Conservation (phyloP, 2,329 filamentous ascomycete species). For the Apiospora marii region DNA sequence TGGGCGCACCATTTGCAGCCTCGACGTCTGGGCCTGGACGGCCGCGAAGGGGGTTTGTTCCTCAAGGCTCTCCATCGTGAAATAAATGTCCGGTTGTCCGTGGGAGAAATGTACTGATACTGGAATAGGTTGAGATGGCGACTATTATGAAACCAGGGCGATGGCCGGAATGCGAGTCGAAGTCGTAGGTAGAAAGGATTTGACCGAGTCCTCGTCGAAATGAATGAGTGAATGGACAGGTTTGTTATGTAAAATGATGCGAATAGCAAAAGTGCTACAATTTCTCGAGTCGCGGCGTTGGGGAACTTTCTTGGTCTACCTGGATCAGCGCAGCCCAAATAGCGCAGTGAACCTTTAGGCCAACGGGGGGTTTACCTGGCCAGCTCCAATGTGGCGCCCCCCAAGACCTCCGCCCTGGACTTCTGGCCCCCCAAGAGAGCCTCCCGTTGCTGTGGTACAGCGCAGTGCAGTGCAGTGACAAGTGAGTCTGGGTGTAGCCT, state of each 20-base stretch:
- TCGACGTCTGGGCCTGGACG: constrained; percentile 84
- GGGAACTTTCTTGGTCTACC: constrained; percentile 11
- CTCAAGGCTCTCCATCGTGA: constrained; percentile 82
- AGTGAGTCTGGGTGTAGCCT: neutral
- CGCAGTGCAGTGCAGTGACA: neutral
- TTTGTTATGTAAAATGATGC: neutral
- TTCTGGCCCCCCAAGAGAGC: neutral
- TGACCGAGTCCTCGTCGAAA: neutral
- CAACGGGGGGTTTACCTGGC: constrained; percentile 9
- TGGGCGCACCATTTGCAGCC: constrained; percentile 68
- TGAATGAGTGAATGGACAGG: constrained; percentile 10
- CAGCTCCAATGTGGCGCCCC: neutral
- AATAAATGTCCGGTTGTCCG: constrained; percentile 11
- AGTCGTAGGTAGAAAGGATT: neutral
- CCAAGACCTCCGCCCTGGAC: neutral
- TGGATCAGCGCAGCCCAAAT: constrained; percentile 9
- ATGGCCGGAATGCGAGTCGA: neutral
- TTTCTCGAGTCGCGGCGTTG: constrained; percentile 8
- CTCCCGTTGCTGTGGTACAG: neutral
- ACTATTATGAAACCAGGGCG: neutral
- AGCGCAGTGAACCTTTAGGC: constrained; percentile 5
- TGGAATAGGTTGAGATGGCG: neutral
- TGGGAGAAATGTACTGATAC: constrained; percentile 5
- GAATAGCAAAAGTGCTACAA: constrained; percentile 13
- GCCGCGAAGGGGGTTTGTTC: constrained; percentile 92